These are phyloP conservation scores for Aegilops tauschii DNA, from an alignment of 176 grass and related monocot species.

Conservation along the genomic window DNA sequence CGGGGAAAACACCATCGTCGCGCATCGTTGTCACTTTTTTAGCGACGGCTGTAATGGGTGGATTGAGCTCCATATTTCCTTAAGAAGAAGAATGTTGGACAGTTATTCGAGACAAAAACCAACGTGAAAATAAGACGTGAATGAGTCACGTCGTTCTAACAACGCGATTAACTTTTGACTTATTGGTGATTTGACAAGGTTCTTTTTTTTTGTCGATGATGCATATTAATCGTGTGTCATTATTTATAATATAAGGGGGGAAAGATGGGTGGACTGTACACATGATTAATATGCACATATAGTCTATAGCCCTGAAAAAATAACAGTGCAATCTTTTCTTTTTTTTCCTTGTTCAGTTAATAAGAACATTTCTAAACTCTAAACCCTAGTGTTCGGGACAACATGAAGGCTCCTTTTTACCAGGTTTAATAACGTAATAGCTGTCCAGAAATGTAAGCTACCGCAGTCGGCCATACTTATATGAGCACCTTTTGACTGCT, in stretches of 20 bases:
- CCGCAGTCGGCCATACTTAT: neutral
- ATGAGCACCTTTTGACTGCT: constrained; percentile 25
- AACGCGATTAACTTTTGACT: neutral
- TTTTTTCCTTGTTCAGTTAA: neutral
- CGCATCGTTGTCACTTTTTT: neutral
- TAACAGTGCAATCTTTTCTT: too few relatives aligned
- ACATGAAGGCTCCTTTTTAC: neutral
- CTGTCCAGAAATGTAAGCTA: neutral
- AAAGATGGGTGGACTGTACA: too few relatives aligned
- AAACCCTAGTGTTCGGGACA: neutral
- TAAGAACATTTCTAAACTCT: neutral
- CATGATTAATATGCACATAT: too few relatives aligned
- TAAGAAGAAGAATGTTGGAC: neutral
- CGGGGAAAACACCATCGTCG: too few relatives aligned
- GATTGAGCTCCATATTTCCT: too few relatives aligned
- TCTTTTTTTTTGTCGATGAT: neutral
- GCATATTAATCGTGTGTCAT: too few relatives aligned
- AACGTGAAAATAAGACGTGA: neutral
- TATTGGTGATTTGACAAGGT: neutral
- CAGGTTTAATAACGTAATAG: neutral
- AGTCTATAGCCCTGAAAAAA: too few relatives aligned
- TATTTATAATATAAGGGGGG: too few relatives aligned
- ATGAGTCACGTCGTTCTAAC: neutral
- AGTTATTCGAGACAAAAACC: neutral
- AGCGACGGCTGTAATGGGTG: neutral